Evolutionary conservation across 2,329 filamentous ascomycete species (phyloP), one percentile per base, ranked within the genome.

Genomic region (Alternaria ethzedia): DNA sequence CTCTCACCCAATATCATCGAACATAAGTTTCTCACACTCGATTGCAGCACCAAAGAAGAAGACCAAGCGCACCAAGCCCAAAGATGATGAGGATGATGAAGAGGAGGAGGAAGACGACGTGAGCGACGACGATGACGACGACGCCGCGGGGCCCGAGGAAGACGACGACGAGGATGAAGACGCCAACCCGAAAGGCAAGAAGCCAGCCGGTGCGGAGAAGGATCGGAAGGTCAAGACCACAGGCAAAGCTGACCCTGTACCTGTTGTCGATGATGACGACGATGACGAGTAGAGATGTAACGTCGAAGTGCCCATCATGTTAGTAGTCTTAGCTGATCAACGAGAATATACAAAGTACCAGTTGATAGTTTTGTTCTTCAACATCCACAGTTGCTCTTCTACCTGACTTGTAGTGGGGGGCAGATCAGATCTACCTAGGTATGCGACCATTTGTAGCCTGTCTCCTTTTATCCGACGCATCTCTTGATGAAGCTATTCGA

Each of bases 131-230:
- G 61, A 64, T 6, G 61, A 64, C 3, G 61, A 61, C 11, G 57
- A 61, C 10, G 61, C 41, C 11, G 56, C 56, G 13, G 61, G 41
- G n/a, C 51, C 57, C 25, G 72, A 75, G 5, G 76, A 78, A 21
- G 74, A 72, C 2, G 70, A 75, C 8, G 77, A 79, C 11, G 73
- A 79, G 30, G 70, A 76, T 9, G 74, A 79, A 47, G 70, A 76
- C 20, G 76, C 79, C 54, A 82, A 74, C 43, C 69, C 71, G 41
- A 69, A 73, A 65, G 66, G 80, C 57, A 74, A 83, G 72, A 79
- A 78, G 71, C 69, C 74, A 41, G 72, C 77, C 41, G 74, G 71
- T 36, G 73, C 71, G 23, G 75, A 78, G 64, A 78, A 78, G 62
- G 71, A 75, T 58, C 66, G 73, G 44, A 78, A 79, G 54, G 77